Conservation (phyloP, 495 filamentous ascomycete species). For the Sphaerosporella brunnea region DNA sequence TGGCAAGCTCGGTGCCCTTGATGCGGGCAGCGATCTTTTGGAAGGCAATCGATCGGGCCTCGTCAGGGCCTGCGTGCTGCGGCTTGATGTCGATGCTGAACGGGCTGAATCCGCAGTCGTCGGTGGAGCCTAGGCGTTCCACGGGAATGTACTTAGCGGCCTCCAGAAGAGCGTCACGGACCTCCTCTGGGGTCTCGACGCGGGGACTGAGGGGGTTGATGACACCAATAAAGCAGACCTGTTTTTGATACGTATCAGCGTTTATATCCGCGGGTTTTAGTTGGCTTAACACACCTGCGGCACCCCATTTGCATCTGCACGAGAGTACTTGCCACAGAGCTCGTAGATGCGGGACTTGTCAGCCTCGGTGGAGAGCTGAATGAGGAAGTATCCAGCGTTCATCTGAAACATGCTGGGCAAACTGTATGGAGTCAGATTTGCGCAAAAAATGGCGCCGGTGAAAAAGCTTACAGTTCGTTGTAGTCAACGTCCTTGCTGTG, state of each 20-base stretch:
- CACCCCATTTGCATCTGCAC: slow-evolving; percentile 29
- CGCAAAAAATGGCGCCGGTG: no score
- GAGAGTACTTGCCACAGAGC: slow-evolving; percentile 27
- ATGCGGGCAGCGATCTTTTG: slow-evolving; percentile 29
- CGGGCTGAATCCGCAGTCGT: slow-evolving; percentile 31
- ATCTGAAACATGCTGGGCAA: slow-evolving; percentile 30
- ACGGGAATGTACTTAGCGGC: slow-evolving; percentile 28
- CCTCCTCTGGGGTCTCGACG: slow-evolving; percentile 28
- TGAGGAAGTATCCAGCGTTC: slow-evolving; percentile 32
- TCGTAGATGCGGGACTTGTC: slow-evolving; percentile 28
- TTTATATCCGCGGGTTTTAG: not conserved
- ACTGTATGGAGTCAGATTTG: no score
- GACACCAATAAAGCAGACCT: slow-evolving; percentile 31
- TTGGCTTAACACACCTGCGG: slow-evolving; percentile 12
- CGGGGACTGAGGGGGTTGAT: slow-evolving; percentile 28
- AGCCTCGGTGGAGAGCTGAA: slow-evolving; percentile 28
- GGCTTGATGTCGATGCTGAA: slow-evolving; percentile 30
- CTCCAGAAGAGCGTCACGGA: slow-evolving; percentile 26
- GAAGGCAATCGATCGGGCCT: slow-evolving; percentile 30
- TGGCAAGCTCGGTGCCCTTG: slow-evolving; percentile 29
- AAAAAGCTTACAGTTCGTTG: slow-evolving; percentile 21
- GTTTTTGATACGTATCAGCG: slow-evolving; percentile 6
- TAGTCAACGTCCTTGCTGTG: slow-evolving; percentile 31
- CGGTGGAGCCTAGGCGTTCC: slow-evolving; percentile 30
- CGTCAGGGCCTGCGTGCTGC: slow-evolving; percentile 29